A percentile compares a stretch with the other conserved stretches of the same genome.
phyloP scores from a whole-genome alignment of 148 eudicot species.

The Cornus suecica region DNA sequence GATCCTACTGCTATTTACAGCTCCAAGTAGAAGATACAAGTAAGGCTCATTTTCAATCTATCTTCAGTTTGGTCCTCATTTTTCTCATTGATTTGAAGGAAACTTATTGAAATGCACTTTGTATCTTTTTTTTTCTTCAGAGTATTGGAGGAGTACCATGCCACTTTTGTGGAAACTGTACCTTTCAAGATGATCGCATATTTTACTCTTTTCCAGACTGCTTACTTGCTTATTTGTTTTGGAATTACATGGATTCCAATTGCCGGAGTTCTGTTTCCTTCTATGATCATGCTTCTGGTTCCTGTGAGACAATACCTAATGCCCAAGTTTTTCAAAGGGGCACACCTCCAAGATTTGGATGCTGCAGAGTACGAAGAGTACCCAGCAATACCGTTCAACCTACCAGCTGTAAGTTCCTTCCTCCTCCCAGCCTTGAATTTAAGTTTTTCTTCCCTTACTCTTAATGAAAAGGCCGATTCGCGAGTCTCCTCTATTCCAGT shows the following conservation, averaged over 20 bases:
- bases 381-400: conserved; percentile 63
- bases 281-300: conserved; percentile 80
- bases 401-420: conserved; percentile 39
- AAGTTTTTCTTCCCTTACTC: neutral
- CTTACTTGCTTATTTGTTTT: conserved; percentile 65
- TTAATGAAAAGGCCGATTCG: neutral
- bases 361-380: conserved; percentile 86
- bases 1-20: conserved; percentile 72
- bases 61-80: neutral
- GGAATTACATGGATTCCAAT: conserved; percentile 91
- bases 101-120: neutral
- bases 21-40: conserved; percentile 88
- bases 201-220: conserved; percentile 72
- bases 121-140: conserved; percentile 20
- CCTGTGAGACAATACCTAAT: conserved; percentile 80
- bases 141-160: conserved; percentile 85
- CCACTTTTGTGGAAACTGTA: conserved; percentile 81
- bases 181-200: conserved; percentile 74
- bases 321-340: conserved; percentile 80
- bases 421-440: too few relatives aligned
- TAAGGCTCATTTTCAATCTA: conserved; percentile 9
- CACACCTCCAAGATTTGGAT: conserved; percentile 80
- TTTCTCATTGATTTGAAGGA: too few relatives aligned
- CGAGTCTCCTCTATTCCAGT: too few relatives aligned
- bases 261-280: conserved; percentile 79